Evolutionary conservation across 2,329 filamentous ascomycete genomes (phyloP).

Genomic region (Verticillium isaacii): DNA sequence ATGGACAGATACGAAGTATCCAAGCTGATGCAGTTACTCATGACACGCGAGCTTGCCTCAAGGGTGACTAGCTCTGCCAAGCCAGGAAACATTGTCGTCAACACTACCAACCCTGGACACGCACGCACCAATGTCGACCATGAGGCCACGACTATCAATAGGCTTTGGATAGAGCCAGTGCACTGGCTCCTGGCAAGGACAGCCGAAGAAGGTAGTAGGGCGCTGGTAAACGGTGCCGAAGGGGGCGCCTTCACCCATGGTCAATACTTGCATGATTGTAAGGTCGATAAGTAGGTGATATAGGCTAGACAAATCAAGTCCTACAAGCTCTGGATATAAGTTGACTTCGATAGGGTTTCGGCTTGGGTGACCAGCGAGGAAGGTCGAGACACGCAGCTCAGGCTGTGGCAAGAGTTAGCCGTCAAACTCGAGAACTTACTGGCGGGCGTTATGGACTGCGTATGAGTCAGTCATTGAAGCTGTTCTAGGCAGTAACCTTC

Average conservation of each 20-base stretch:
- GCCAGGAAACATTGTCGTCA: not conserved
- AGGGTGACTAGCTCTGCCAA: not conserved
- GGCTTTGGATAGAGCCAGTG: not conserved
- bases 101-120: not conserved
- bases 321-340: too few species aligned
- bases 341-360: not conserved
- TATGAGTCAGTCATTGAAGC: conserved; percentile 13
- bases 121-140: not conserved
- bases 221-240: conserved; percentile 29
- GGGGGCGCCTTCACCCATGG: conserved; percentile 32
- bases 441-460: conserved; percentile 26
- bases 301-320: too few species aligned
- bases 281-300: conserved; percentile 8
- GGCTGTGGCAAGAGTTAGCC: conserved; percentile 35
- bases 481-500: too few species aligned
- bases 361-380: conserved; percentile 28
- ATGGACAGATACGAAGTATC: conserved; percentile 3
- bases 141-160: not conserved
- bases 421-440: conserved; percentile 36
- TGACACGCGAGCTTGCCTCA: conserved; percentile 2
- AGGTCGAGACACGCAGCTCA: conserved; percentile 26
- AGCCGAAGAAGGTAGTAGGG: conserved; percentile 31
- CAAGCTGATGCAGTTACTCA: conserved; percentile 3
- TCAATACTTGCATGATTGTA: conserved; percentile 30
- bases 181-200: conserved; percentile 23